Evolutionary conservation across 2,329 filamentous ascomycete species (phyloP).

Genomic region (Rhynchosporium secalis): DNA sequence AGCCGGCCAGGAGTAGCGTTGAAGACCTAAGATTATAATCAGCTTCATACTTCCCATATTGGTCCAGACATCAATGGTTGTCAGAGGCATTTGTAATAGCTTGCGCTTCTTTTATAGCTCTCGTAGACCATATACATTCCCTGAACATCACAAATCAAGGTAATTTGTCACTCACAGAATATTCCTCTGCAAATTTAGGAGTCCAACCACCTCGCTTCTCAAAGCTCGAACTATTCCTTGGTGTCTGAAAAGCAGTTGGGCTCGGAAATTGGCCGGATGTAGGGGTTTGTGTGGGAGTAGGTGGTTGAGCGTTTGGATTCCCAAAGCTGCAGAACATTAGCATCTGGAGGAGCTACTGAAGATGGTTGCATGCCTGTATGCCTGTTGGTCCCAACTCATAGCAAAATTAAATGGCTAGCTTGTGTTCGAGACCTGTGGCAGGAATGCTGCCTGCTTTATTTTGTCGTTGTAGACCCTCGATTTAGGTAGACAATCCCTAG

Average conservation of each 20-base stretch:
- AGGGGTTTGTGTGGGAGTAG: slow-evolving; percentile 59
- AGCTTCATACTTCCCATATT: slow-evolving; percentile 4
- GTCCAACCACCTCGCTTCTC: slow-evolving; percentile 56
- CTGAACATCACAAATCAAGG: not conserved
- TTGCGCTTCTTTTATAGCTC: not conserved
- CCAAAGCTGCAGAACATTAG: slow-evolving; percentile 56
- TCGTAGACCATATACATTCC: not conserved
- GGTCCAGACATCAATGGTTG: not conserved
- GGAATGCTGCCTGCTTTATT: slow-evolving; percentile 28
- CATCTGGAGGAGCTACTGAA: slow-evolving; percentile 17
- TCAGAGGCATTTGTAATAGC: not conserved
- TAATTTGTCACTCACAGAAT: slow-evolving; percentile 48
- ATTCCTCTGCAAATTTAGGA: slow-evolving; percentile 63
- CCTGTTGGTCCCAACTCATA: slow-evolving; percentile 63
- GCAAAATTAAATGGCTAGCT: slow-evolving; percentile 43
- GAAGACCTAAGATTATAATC: slow-evolving; percentile 44
- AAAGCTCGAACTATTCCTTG: slow-evolving; percentile 50
- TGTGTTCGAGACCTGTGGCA: slow-evolving; percentile 26
- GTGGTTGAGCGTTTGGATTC: slow-evolving; percentile 62
- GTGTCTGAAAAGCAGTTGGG: slow-evolving; percentile 55
- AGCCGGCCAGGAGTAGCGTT: slow-evolving; percentile 63
- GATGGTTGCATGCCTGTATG: slow-evolving; percentile 50
- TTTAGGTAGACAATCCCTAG: slow-evolving; percentile 17
- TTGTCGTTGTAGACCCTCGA: slow-evolving; percentile 11
- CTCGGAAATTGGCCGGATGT: slow-evolving; percentile 54